Conservation (phyloP, 2,329 filamentous ascomycete species). For the Fusarium illudens region DNA sequence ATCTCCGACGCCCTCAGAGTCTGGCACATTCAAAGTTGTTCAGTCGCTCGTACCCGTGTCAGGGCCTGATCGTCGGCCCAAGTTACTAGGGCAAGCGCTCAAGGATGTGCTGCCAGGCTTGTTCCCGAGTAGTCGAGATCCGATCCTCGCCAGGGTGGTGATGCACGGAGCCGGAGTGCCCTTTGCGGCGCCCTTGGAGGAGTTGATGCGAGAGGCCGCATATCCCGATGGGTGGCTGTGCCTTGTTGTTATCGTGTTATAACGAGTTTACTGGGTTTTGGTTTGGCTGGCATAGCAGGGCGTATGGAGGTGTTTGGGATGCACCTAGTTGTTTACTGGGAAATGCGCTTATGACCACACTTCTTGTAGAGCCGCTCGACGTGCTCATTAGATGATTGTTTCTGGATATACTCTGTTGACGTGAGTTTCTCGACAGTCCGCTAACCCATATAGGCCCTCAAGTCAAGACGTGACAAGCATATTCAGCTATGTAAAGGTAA, state of each 20-base stretch:
- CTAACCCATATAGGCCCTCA: background rate
- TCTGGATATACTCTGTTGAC: conserved; percentile 1
- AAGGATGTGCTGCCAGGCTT: conserved; percentile 78
- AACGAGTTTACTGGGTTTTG: conserved; percentile 15
- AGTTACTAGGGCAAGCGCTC: conserved; percentile 77
- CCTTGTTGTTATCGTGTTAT: conserved; percentile 78
- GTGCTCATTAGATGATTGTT: conserved; percentile 1
- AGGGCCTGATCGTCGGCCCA: conserved; percentile 49
- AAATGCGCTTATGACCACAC: background rate
- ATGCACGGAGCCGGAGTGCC: conserved; percentile 87
- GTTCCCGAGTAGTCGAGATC: conserved; percentile 86
- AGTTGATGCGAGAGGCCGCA: conserved; percentile 81
- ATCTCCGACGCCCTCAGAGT: conserved; percentile 38
- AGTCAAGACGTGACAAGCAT: background rate
- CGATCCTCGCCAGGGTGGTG: conserved; percentile 83
- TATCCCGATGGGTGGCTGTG: conserved; percentile 95
- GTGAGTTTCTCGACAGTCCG: background rate
- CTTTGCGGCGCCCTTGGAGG: conserved; percentile 80
- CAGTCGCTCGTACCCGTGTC: conserved; percentile 74
- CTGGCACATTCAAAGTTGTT: conserved; percentile 72
- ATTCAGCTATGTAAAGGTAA: conserved; percentile 64
- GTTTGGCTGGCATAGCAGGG: conserved; percentile 11
- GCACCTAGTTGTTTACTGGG: background rate
- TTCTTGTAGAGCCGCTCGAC: background rate
- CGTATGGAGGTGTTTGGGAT: conserved; percentile 29